Conservation (phyloP, 768 basidiomycete genomes). For the Kondoa subrosea region DNA sequence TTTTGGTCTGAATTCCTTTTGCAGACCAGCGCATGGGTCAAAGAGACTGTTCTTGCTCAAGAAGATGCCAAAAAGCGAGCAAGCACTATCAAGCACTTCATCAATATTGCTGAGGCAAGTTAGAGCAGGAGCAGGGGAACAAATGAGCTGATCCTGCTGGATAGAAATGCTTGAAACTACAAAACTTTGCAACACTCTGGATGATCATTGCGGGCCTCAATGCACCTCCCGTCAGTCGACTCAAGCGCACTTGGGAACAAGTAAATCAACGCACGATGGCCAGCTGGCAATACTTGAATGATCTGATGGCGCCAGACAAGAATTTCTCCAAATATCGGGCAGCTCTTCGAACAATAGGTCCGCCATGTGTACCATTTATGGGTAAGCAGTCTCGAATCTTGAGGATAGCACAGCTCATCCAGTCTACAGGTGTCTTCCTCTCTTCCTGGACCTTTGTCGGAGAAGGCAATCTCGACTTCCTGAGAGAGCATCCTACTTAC, state of each 20-base stretch:
- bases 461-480: slow-evolving; percentile 77
- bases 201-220: slow-evolving; percentile 88
- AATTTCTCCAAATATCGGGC: slow-evolving; percentile 86
- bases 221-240: slow-evolving; percentile 74
- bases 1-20: neutral
- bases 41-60: slow-evolving; percentile 55
- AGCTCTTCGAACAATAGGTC: slow-evolving; percentile 60
- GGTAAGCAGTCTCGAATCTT: slow-evolving; percentile 40
- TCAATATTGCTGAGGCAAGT: slow-evolving; percentile 73
- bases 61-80: slow-evolving; percentile 75
- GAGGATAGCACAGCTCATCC: neutral
- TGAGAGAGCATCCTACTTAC: slow-evolving; percentile 40
- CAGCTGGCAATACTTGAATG: slow-evolving; percentile 61
- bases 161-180: slow-evolving; percentile 72
- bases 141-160: neutral
- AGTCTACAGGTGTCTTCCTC: slow-evolving; percentile 64
- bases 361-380: slow-evolving; percentile 92
- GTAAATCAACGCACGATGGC: slow-evolving; percentile 57
- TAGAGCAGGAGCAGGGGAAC: neutral
- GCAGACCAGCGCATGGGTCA: slow-evolving; percentile 88
- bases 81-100: slow-evolving; percentile 67
- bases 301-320: slow-evolving; percentile 78
- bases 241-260: slow-evolving; percentile 87
- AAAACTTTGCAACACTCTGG: slow-evolving; percentile 95
- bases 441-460: slow-evolving; percentile 95